Evolutionary conservation across 805 yeast genomes (phyloP).

Genomic region (Sugiyamaella mastotermitis): DNA sequence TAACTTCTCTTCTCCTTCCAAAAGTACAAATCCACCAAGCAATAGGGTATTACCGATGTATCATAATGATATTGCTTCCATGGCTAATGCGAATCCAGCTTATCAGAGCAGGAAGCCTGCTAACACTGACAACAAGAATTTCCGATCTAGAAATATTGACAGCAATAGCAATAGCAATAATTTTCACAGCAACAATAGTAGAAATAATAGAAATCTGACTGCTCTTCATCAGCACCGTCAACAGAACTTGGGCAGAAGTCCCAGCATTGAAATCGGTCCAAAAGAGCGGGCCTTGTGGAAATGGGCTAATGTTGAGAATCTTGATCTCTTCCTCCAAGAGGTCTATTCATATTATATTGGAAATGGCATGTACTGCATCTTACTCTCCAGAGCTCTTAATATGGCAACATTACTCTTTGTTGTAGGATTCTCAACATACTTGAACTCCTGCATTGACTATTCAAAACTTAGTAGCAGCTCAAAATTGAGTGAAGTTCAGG

Average conservation of each 20-base stretch:
- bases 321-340: conserved; percentile 80
- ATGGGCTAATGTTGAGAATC: conserved; percentile 93
- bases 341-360: conserved; percentile 78
- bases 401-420: conserved; percentile 73
- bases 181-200: too few species aligned
- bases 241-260: too few species aligned
- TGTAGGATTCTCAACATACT: conserved; percentile 68
- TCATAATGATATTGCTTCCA: too few species aligned
- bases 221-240: not conserved
- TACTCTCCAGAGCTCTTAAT: conserved; percentile 59
- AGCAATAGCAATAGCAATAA: too few species aligned
- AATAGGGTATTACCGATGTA: too few species aligned
- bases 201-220: too few species aligned
- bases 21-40: too few species aligned
- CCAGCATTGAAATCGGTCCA: conserved; percentile 6
- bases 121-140: too few species aligned
- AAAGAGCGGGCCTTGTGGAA: conserved; percentile 80
- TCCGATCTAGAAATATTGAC: too few species aligned
- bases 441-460: conserved; percentile 77
- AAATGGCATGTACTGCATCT: conserved; percentile 77
- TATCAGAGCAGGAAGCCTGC: too few species aligned
- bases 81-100: too few species aligned
- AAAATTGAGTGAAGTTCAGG: conserved; percentile 36
- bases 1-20: too few species aligned
- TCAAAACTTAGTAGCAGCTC: conserved; percentile 34